These are phyloP conservation scores for Penicillium sp. DNA, from an alignment of 2,329 filamentous ascomycete genomes.

Conservation along the genomic window DNA sequence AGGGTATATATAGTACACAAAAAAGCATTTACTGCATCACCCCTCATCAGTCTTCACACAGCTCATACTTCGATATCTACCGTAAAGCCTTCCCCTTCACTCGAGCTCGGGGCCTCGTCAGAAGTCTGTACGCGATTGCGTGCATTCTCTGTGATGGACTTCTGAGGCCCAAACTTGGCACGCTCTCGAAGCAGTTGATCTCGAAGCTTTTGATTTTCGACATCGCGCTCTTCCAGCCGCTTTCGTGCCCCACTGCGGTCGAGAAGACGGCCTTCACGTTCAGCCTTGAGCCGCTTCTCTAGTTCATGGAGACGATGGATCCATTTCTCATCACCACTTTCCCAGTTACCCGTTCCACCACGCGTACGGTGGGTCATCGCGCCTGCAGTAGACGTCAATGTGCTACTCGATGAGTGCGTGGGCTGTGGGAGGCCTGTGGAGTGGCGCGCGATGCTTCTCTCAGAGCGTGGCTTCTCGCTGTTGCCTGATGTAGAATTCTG, in stretches of 20 bases:
- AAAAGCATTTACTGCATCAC: constrained; percentile 6
- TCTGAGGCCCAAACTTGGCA: constrained; percentile 39
- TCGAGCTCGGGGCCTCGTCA: constrained; percentile 40
- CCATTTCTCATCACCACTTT: constrained; percentile 72
- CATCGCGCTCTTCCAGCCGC: constrained; percentile 74
- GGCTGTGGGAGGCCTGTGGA: constrained; percentile 40
- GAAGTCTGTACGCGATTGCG: constrained; percentile 20
- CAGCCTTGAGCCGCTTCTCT: constrained; percentile 85
- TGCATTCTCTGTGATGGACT: constrained; percentile 25
- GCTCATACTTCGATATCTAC: constrained; percentile 45
- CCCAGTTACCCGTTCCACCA: constrained; percentile 26
- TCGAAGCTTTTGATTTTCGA: constrained; percentile 72
- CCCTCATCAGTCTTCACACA: neutral
- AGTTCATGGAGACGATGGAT: constrained; percentile 83
- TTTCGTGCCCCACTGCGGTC: constrained; percentile 84
- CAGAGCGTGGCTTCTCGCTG: constrained; percentile 32
- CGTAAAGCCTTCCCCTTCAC: constrained; percentile 42
- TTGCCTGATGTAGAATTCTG: constrained; percentile 58
- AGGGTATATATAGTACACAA: constrained; percentile 24
- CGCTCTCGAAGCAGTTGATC: constrained; percentile 66
- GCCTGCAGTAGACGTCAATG: constrained; percentile 33
- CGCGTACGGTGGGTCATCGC: constrained; percentile 31
- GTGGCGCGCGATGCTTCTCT: constrained; percentile 34
- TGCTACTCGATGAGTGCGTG: constrained; percentile 37
- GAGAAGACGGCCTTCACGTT: constrained; percentile 81